Evolutionary conservation across 768 basidiomycete species (phyloP).

Genomic region (Pleurotus tuber-regium): DNA sequence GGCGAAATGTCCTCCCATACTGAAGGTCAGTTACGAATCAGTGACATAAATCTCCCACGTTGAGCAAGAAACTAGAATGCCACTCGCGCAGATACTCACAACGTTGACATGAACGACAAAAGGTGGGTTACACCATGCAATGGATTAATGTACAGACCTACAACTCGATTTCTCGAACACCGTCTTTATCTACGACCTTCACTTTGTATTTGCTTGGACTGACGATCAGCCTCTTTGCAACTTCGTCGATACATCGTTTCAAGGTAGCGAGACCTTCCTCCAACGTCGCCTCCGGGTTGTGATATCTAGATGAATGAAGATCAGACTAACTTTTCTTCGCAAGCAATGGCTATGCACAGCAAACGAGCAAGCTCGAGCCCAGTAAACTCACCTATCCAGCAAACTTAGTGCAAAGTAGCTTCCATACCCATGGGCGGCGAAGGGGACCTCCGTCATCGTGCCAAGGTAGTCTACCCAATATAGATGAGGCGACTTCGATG

Average conservation of each 20-base stretch:
- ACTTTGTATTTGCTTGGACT: slow-evolving; percentile 82
- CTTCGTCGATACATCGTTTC: slow-evolving; percentile 85
- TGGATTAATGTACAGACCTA: slow-evolving; percentile 29
- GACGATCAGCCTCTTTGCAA: slow-evolving; percentile 79
- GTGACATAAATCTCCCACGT: no score
- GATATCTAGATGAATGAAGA: slow-evolving; percentile 55
- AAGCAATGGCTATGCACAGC: not conserved
- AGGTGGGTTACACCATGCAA: no score
- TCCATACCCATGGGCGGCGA: slow-evolving; percentile 94
- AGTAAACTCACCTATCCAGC: slow-evolving; percentile 71
- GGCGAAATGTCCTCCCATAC: no score
- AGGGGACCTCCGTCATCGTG: slow-evolving; percentile 84
- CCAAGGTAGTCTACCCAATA: slow-evolving; percentile 99
- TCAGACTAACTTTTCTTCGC: no score
- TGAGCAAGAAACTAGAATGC: no score
- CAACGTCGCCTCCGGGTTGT: slow-evolving; percentile 80
- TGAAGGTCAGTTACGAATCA: no score
- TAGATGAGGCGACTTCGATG: slow-evolving; percentile 66
- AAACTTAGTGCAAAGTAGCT: slow-evolving; percentile 90
- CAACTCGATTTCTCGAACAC: slow-evolving; percentile 77
- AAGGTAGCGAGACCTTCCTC: slow-evolving; percentile 86
- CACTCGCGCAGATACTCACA: no score
- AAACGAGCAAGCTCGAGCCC: no score
- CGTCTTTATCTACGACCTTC: slow-evolving; percentile 91
- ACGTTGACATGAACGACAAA: no score